These are phyloP conservation scores for Pseudogymnoascus sp. DNA, from an alignment of 2,329 filamentous ascomycete genomes.

Conservation along the genomic window DNA sequence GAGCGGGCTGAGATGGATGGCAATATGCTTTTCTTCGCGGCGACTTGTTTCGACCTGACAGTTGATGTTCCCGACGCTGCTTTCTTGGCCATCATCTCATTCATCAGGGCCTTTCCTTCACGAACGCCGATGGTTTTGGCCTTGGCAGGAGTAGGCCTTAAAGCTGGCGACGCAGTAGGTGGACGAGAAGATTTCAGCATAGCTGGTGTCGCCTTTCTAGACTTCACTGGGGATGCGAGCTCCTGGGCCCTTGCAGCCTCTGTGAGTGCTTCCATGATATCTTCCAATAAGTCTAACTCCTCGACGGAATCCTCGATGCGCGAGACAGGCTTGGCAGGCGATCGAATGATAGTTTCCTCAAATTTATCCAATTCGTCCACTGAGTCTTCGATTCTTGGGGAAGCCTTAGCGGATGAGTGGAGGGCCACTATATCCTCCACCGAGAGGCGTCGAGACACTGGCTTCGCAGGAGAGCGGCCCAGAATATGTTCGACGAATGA, in stretches of 20 bases:
- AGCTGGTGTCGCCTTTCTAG: conserved; percentile 1
- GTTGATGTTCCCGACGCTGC: conserved; percentile 1
- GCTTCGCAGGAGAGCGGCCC: conserved; percentile 17
- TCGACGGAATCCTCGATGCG: conserved; percentile 58
- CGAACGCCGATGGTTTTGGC: conserved; percentile 1
- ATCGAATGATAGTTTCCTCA: conserved; percentile 11
- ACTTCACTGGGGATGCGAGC: conserved; percentile 18
- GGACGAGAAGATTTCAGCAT: not conserved
- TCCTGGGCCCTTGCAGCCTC: conserved; percentile 21
- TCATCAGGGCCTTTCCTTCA: conserved; percentile 1
- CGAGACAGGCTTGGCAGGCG: conserved; percentile 30
- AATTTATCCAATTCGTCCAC: conserved; percentile 49
- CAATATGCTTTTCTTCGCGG: not conserved
- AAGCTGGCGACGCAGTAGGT: not conserved
- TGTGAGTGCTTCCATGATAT: conserved; percentile 42
- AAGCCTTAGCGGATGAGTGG: conserved; percentile 19
- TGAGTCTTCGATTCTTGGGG: conserved; percentile 47
- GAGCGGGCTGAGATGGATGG: not conserved
- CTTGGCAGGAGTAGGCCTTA: not conserved
- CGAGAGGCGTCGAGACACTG: not conserved
- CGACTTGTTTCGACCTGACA: not conserved
- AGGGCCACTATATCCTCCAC: conserved; percentile 26
- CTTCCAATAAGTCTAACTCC: conserved; percentile 52
- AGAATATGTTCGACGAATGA: conserved; percentile 32
- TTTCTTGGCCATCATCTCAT: conserved; percentile 7